Base-by-base conservation (phyloP, 345 rosid genomes). In the Lumnitzera racemosa region DNA sequence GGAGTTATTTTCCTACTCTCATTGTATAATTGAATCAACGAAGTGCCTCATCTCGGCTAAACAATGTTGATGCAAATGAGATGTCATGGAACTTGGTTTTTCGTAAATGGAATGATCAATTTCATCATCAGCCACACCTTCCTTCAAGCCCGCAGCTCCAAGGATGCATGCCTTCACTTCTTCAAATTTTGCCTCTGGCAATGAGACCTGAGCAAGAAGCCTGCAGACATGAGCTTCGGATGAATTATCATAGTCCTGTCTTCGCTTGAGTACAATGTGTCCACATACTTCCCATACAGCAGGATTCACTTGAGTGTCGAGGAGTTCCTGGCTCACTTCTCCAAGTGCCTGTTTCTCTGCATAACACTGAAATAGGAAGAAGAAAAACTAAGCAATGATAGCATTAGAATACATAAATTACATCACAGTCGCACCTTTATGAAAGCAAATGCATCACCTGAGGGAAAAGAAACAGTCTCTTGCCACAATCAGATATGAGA, bases 261-360 rank as follows among this genome's bases (percentile, higher is more conserved):
- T 56, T 70, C 73, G 76, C 75, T 83, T 81, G 24, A 78, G 59
- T 67, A 76, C 85, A 50, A 83, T 72, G 56, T 78, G 88, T 17
- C 83, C 83, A 25, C 83, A 64, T 13, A 76, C 79, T 65, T 82
- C 87, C 84, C 87, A 79, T 49, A 68, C 72, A 0, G 80, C 81
- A 14, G 87, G 82, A 60, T 79, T 82, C 56, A 76, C 84, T 57
- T 70, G 78, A 15, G 81, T 74, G 51, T 82, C 80, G 53, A 76
- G 71, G 36, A 79, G 69, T 64, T 79, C 82, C 55, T 61, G 36
- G 65, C 71, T 76, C 41, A 76, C 78, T 59, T 82, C 67, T 47
- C 80, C 81, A 13, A 70, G 73, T 43, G 81, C 87, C 68, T 79
- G 87, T 55, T 76, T 79, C 83, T 76, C 81, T 0, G 87, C 82